A percentile compares a stretch with the other conserved stretches of the same genome.
Conservation (phyloP, 441 rosid genomes). For the Melastoma candidum region DNA sequence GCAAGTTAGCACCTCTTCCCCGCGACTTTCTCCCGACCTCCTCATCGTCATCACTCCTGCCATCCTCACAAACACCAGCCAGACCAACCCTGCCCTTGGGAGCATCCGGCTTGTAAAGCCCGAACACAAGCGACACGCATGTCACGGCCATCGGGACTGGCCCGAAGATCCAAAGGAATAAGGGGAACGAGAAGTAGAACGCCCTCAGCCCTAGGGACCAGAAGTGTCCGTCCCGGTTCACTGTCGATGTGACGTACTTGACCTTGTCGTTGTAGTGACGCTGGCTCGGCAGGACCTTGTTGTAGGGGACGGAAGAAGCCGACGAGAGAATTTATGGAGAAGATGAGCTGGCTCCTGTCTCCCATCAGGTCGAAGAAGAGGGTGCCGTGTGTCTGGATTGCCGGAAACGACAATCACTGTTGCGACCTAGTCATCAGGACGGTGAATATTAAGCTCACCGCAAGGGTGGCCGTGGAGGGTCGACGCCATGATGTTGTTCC, state of each 20-base stretch:
- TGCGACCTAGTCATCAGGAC: constrained; percentile 36
- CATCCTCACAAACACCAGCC: constrained; percentile 19
- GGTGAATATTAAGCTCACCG: constrained; percentile 72
- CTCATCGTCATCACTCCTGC: constrained; percentile 11
- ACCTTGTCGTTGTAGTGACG: constrained; percentile 30
- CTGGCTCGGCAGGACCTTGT: constrained; percentile 27
- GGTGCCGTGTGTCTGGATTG: constrained; percentile 13
- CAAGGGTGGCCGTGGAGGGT: constrained; percentile 63
- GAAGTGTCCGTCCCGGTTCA: constrained; percentile 71
- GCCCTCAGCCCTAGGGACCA: constrained; percentile 89
- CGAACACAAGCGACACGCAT: constrained; percentile 40
- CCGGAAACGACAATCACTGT: background rate
- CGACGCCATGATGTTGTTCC: constrained; percentile 96
- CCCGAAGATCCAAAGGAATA: constrained; percentile 87
- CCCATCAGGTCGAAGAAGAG: constrained; percentile 39
- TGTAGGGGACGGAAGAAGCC: constrained; percentile 75
- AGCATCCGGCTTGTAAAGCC: constrained; percentile 60
- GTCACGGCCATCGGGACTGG: constrained; percentile 70
- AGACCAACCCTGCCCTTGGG: constrained; percentile 32
- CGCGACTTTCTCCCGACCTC: constrained; percentile 18
- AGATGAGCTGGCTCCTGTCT: constrained; percentile 38
- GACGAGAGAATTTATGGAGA: constrained; percentile 65
- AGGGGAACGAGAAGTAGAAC: constrained; percentile 78
- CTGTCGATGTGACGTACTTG: constrained; percentile 55
- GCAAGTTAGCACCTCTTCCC: background rate